Evolutionary conservation across 1,284 basidiomycete genomes (phyloP), one percentile per base, ranked within the genome.

Genomic region (Phellopilus nigrolimitatus): DNA sequence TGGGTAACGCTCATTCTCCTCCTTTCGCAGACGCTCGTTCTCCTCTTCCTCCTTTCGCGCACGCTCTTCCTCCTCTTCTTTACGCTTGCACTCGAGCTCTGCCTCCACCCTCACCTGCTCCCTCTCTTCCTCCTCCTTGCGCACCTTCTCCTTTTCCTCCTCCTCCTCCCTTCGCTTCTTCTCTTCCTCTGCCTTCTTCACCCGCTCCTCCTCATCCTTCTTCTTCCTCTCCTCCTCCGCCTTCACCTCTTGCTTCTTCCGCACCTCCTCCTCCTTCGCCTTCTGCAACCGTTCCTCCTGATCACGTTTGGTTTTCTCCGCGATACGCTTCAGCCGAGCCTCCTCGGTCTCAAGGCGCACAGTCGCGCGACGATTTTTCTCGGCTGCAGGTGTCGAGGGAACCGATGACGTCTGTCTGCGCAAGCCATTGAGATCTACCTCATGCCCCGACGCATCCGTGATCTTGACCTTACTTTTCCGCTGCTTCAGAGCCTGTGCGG

Each of bases 401-500:
- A 68, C 64, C 53, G 66, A 66, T 31, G 70, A 68, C 13, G 64
- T 54, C 1, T 77, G 69, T 22, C 78, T 77, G 59, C 75, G 77
- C 53, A 83, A 65, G 22, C 68, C 63, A 38, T 76, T 76, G 28
- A 87, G 49, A 46, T 76, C 72, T 33, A 88, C 67, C 64, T 85
- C 83, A 17, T 67, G 73, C 17, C 86, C 86, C 10, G 47, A 55
- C 3, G 69, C 59, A 49, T 68, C 74, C 66, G 79, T 83, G 51
- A 84, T 68, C 4, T 68, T 68, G 31, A 81, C 67, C 57, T 76
- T 78, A 48, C 66, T 66, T 15, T 61, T 51, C 15, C 64, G 50
- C 21, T 67, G 62, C 17, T 10, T 13, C 6, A 19, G 31, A 19
- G 19, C 19, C 22, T 8, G 30, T 5, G 33, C n/a, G 1, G 12